Evolutionary conservation across 2,329 filamentous ascomycete genomes (phyloP).

Genomic region (Cladophialophora chaetospira): DNA sequence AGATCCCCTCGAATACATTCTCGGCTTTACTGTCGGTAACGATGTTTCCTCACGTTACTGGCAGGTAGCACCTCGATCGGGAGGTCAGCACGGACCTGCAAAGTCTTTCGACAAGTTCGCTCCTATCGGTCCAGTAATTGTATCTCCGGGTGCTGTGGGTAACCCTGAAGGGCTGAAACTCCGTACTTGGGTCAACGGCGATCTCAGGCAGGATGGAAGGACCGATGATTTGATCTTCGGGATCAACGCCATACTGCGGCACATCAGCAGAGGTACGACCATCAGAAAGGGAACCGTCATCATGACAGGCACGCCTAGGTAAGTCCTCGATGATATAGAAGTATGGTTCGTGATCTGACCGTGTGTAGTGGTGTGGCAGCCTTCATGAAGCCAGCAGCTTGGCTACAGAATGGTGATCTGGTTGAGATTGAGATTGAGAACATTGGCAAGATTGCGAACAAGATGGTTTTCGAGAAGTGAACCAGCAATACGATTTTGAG

Average conservation of each 20-base stretch:
- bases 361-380: conserved; percentile 43
- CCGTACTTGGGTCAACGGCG: conserved; percentile 41
- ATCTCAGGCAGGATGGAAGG: conserved; percentile 40
- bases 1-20: conserved; percentile 44
- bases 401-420: conserved; percentile 41
- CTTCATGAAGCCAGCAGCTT: conserved; percentile 43
- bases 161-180: conserved; percentile 37
- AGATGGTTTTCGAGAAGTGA: conserved; percentile 17
- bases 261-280: conserved; percentile 42
- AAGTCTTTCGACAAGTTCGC: conserved; percentile 60
- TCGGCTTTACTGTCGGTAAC: conserved; percentile 45
- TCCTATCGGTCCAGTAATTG: conserved; percentile 56
- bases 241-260: conserved; percentile 39
- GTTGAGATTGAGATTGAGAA: conserved; percentile 52
- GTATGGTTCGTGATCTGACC: background rate
- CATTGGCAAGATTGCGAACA: conserved; percentile 51
- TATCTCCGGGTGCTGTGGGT: conserved; percentile 37
- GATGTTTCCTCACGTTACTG: conserved; percentile 43
- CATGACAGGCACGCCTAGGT: conserved; percentile 44
- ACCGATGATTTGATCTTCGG: conserved; percentile 43
- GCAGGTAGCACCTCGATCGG: conserved; percentile 33
- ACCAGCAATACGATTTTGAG: background rate
- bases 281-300: conserved; percentile 42
- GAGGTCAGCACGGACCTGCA: conserved; percentile 18
- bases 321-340: conserved; percentile 10